A percentile compares a stretch with the other conserved stretches of the same genome.
phyloP scores from a whole-genome alignment of 768 basidiomycete species.

The Hygrocybe coccinea region DNA sequence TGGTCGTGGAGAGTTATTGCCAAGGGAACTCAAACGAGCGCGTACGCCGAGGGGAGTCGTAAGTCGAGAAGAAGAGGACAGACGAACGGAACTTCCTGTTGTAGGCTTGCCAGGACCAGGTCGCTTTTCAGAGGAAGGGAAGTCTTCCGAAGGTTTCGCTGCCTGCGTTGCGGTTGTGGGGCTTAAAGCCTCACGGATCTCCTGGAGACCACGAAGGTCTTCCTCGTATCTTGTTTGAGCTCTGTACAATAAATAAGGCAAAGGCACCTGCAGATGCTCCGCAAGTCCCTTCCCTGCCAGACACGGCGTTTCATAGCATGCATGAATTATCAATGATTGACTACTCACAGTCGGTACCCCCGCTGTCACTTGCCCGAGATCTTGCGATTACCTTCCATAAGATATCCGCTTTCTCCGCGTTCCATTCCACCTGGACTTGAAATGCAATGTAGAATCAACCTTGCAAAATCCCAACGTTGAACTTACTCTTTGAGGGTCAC shows the following conservation, averaged over 20 bases:
- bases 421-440: constrained; percentile 72
- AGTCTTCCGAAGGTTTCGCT: constrained; percentile 26
- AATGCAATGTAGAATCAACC: constrained; percentile 7
- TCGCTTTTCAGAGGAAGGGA: constrained; percentile 23
- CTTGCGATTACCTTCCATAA: constrained; percentile 84
- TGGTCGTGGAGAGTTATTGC: constrained; percentile 46
- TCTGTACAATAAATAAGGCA: constrained; percentile 81
- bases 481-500: constrained; percentile 62
- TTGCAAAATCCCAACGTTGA: not conserved
- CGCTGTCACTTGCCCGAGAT: constrained; percentile 66
- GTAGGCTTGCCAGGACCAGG: constrained; percentile 29
- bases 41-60: constrained; percentile 60
- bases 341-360: constrained; percentile 72
- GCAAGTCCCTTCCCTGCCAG: constrained; percentile 77
- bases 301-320: constrained; percentile 5
- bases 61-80: constrained; percentile 42
- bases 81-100: constrained; percentile 28
- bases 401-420: constrained; percentile 73
- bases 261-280: constrained; percentile 69
- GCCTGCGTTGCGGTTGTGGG: constrained; percentile 40
- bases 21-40: constrained; percentile 66
- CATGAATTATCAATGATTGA: constrained; percentile 1
- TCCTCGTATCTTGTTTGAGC: constrained; percentile 82
- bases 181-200: constrained; percentile 58
- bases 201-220: constrained; percentile 74